A percentile compares a stretch with the other conserved stretches of the same genome.
Evolutionary conservation across 2,329 filamentous ascomycete genomes (phyloP).

Genomic region (Ophiognomonia clavigignenti-juglandacearum): DNA sequence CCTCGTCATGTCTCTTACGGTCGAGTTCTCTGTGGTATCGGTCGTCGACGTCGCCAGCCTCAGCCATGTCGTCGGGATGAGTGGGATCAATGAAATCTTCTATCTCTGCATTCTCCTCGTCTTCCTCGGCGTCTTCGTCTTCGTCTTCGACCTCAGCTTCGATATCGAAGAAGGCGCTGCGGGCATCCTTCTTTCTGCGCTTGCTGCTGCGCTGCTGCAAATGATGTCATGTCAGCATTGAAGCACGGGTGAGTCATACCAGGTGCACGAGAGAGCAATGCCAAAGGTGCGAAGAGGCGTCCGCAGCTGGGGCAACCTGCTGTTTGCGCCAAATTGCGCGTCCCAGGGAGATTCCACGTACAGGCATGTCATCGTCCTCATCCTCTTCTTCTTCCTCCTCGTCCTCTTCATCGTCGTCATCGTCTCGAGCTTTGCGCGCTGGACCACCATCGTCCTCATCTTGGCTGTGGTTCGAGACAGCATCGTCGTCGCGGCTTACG

Average conservation of each 20-base stretch:
- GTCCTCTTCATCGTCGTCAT: slow-evolving; percentile 41
- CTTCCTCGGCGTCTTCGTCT: slow-evolving; percentile 81
- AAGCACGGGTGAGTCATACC: neutral
- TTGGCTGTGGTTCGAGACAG: slow-evolving; percentile 12
- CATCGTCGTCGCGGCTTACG: slow-evolving; percentile 20
- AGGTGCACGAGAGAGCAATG: neutral
- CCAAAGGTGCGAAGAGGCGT: neutral
- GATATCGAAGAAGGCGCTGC: slow-evolving; percentile 90
- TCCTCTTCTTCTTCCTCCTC: slow-evolving; percentile 37
- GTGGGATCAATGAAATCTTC: slow-evolving; percentile 85
- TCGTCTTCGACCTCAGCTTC: slow-evolving; percentile 98
- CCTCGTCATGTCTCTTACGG: slow-evolving; percentile 79
- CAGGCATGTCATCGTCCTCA: slow-evolving; percentile 20
- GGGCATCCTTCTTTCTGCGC: slow-evolving; percentile 63
- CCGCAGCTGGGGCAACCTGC: neutral
- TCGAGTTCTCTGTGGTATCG: slow-evolving; percentile 91
- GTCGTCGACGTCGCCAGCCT: slow-evolving; percentile 75
- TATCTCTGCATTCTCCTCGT: slow-evolving; percentile 78
- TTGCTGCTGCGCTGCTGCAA: slow-evolving; percentile 67
- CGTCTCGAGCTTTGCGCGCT: slow-evolving; percentile 16
- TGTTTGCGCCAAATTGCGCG: too few species aligned
- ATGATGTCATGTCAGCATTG: neutral
- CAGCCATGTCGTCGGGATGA: slow-evolving; percentile 83
- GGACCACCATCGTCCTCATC: slow-evolving; percentile 17
- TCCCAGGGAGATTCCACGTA: neutral